These are phyloP conservation scores for Coffea canephora DNA, from an alignment of 257 asterid genomes.

Conservation along the genomic window DNA sequence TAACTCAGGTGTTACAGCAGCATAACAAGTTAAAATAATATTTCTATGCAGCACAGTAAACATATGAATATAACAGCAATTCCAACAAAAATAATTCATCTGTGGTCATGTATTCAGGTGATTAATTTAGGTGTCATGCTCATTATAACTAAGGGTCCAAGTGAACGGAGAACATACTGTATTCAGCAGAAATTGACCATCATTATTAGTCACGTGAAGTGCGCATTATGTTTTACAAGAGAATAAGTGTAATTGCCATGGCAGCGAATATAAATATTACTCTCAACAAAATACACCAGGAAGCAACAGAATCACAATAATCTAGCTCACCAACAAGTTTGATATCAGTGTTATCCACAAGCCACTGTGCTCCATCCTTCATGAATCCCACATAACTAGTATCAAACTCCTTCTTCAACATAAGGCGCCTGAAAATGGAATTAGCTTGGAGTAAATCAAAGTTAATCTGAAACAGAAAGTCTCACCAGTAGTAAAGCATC, in stretches of 20 bases:
- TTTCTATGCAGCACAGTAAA: neutral
- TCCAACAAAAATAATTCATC: neutral
- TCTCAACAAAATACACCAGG: neutral
- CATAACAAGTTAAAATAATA: neutral
- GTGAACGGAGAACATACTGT: neutral
- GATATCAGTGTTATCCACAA: slow-evolving; percentile 89
- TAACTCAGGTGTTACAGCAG: neutral
- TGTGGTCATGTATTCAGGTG: neutral
- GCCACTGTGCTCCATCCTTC: slow-evolving; percentile 96
- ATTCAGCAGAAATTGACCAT: neutral
- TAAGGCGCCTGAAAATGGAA: slow-evolving; percentile 63
- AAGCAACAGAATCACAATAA: neutral
- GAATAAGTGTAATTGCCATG: neutral
- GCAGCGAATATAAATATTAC: neutral
- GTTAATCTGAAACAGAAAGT: neutral
- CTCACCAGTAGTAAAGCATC: neutral
- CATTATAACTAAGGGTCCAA: neutral
- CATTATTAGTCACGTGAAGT: neutral
- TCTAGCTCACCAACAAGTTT: slow-evolving; percentile 75
- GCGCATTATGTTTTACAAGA: neutral
- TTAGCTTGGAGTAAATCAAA: neutral
- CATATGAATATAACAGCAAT: neutral
- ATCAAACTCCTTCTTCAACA: slow-evolving; percentile 82
- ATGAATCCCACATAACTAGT: slow-evolving; percentile 89
- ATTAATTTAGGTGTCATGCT: no score